Conservation (phyloP, 192 early-diverging fungal species). For the Coemansia sp. region DNA sequence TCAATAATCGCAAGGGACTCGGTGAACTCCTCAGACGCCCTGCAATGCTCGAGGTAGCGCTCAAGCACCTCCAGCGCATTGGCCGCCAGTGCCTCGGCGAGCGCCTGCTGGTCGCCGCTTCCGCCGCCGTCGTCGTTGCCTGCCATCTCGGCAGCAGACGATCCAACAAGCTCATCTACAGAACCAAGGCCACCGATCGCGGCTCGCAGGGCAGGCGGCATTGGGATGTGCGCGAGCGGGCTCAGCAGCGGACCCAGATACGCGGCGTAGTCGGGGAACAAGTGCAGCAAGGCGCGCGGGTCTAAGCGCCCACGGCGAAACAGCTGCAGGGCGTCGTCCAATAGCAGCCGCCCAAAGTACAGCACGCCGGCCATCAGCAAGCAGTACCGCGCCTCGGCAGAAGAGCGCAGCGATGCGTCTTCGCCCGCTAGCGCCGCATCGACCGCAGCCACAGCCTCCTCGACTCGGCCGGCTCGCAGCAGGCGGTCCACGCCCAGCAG, state of each 20-base stretch:
- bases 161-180: conserved; percentile 7
- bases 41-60: conserved; percentile 35
- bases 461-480: conserved; percentile 24
- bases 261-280: conserved; percentile 31
- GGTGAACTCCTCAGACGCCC: neutral
- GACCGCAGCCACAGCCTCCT: conserved; percentile 32
- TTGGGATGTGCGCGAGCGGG: conserved; percentile 36
- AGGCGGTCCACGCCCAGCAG: conserved; percentile 22
- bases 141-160: conserved; percentile 15
- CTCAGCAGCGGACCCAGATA: conserved; percentile 35
- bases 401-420: neutral
- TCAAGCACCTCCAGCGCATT: conserved; percentile 41
- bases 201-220: conserved; percentile 31
- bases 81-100: conserved; percentile 17
- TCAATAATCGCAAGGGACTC: conserved; percentile 22
- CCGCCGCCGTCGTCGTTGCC: conserved; percentile 4
- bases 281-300: conserved; percentile 41
- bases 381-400: conserved; percentile 30
- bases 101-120: neutral
- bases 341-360: conserved; percentile 27
- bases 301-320: conserved; percentile 38
- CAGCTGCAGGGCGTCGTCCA: conserved; percentile 46
- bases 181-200: conserved; percentile 32
- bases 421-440: conserved; percentile 18
- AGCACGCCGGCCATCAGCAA: conserved; percentile 40